These are phyloP conservation scores for Discostella stelligeroides DNA, from an alignment of 108 stramenopile genomes.

Conservation along the genomic window DNA sequence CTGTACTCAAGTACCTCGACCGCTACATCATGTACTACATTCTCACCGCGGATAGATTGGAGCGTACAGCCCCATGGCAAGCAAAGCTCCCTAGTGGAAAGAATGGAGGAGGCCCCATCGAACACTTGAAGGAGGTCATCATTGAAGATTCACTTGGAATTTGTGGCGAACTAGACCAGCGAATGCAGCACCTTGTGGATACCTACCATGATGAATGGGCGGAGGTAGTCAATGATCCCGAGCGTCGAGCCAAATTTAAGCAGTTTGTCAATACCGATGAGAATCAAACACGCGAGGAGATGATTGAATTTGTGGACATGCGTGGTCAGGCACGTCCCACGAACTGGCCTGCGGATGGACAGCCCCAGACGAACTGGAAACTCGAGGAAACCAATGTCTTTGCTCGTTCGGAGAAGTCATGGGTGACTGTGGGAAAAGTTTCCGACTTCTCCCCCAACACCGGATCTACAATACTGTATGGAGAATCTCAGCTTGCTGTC, in stretches of 20 bases:
- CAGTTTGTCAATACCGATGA: constrained; percentile 93
- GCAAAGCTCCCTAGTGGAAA: constrained; percentile 79
- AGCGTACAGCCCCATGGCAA: constrained; percentile 92
- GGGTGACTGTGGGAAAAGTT: constrained; percentile 76
- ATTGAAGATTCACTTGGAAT: constrained; percentile 94
- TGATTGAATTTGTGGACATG: constrained; percentile 89
- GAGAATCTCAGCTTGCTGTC: constrained; percentile 89
- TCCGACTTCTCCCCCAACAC: constrained; percentile 81
- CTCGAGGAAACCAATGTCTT: constrained; percentile 72
- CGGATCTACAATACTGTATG: constrained; percentile 85
- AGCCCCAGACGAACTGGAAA: constrained; percentile 81
- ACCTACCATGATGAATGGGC: constrained; percentile 96
- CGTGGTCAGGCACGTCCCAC: constrained; percentile 88
- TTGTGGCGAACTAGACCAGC: constrained; percentile 82
- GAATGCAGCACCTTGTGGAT: constrained; percentile 89
- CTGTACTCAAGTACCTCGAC: constrained; percentile 88
- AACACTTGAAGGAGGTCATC: constrained; percentile 89
- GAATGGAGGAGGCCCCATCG: constrained; percentile 88
- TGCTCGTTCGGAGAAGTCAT: constrained; percentile 81
- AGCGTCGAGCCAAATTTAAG: constrained; percentile 73
- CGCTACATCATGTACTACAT: constrained; percentile 96
- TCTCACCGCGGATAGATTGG: constrained; percentile 87
- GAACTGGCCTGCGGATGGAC: constrained; percentile 88
- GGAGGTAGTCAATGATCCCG: constrained; percentile 86
- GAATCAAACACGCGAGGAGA: constrained; percentile 71